These are phyloP conservation scores for Hericium alpestre DNA, from an alignment of 768 basidiomycete genomes.

Conservation along the genomic window DNA sequence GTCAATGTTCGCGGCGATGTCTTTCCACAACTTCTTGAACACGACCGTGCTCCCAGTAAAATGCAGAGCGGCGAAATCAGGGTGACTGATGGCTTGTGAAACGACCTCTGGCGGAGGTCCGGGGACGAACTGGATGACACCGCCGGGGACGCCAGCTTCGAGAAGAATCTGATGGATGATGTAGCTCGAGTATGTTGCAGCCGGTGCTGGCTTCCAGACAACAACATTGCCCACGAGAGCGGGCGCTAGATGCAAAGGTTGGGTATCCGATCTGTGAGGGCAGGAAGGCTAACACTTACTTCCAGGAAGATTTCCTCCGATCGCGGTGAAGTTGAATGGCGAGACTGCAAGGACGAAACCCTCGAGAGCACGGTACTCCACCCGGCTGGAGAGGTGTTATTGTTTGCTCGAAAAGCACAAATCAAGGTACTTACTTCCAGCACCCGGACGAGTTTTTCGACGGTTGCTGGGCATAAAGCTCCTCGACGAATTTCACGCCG, in stretches of 20 bases:
- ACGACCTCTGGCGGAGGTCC: slow-evolving; percentile 82
- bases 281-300: slow-evolving; percentile 24
- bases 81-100: slow-evolving; percentile 69
- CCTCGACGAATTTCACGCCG: slow-evolving; percentile 92
- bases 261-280: too few species aligned
- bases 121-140: slow-evolving; percentile 95
- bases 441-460: slow-evolving; percentile 72
- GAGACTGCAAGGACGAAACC: slow-evolving; percentile 97
- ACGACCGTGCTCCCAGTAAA: slow-evolving; percentile 94
- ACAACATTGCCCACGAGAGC: slow-evolving; percentile 91
- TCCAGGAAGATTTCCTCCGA: slow-evolving; percentile 88
- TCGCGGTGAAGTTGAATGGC: slow-evolving; percentile 98
- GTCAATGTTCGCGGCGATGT: slow-evolving; percentile 83
- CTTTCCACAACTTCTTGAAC: slow-evolving; percentile 94
- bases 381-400: slow-evolving; percentile 47
- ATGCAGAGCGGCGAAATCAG: slow-evolving; percentile 78
- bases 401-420: not conserved
- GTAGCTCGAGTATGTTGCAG: slow-evolving; percentile 92
- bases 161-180: slow-evolving; percentile 80
- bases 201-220: slow-evolving; percentile 96
- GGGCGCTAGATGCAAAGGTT: slow-evolving; percentile 40
- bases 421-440: slow-evolving; percentile 73
- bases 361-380: slow-evolving; percentile 95
- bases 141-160: slow-evolving; percentile 89
- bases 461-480: slow-evolving; percentile 87